These are phyloP conservation scores for Nemania sp. DNA, from an alignment of 2,329 filamentous ascomycete genomes.

Conservation along the genomic window DNA sequence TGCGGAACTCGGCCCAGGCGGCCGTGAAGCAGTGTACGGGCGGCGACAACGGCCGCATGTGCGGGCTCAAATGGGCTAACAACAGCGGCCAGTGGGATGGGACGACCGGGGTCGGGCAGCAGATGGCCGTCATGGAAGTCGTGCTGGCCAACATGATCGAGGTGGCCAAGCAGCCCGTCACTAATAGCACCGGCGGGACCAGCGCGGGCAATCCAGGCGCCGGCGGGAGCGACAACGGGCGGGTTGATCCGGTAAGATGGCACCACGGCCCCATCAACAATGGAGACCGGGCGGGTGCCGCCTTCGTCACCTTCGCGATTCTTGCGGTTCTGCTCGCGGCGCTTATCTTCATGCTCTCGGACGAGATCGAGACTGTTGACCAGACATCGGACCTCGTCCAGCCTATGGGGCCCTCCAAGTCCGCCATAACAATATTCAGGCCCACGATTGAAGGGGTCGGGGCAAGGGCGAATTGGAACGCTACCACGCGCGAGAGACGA, in stretches of 20 bases:
- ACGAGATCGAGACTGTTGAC: slow-evolving; percentile 46
- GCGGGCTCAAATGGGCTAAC: slow-evolving; percentile 63
- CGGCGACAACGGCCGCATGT: slow-evolving; percentile 60
- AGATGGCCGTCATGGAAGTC: slow-evolving; percentile 71
- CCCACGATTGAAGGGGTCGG: neutral
- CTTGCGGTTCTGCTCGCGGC: slow-evolving; percentile 59
- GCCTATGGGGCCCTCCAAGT: slow-evolving; percentile 6
- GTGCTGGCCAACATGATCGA: slow-evolving; percentile 65
- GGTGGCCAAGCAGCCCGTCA: slow-evolving; percentile 45
- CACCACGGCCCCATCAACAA: slow-evolving; percentile 51
- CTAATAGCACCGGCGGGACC: slow-evolving; percentile 52
- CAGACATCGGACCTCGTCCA: neutral
- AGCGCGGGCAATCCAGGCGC: slow-evolving; percentile 53
- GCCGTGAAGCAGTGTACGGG: slow-evolving; percentile 63
- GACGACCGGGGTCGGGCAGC: slow-evolving; percentile 66
- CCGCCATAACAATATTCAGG: neutral
- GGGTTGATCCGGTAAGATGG: slow-evolving; percentile 38
- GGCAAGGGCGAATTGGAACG: neutral
- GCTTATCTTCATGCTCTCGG: slow-evolving; percentile 53
- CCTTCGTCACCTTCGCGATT: slow-evolving; percentile 63
- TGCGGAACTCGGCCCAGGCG: slow-evolving; percentile 60
- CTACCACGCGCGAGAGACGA: neutral
- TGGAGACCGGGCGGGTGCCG: slow-evolving; percentile 70
- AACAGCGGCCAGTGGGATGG: slow-evolving; percentile 59
- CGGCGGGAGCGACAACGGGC: slow-evolving; percentile 52